phyloP scores from a whole-genome alignment of 2,329 filamentous ascomycete genomes.

The Aspergillus awamori region DNA sequence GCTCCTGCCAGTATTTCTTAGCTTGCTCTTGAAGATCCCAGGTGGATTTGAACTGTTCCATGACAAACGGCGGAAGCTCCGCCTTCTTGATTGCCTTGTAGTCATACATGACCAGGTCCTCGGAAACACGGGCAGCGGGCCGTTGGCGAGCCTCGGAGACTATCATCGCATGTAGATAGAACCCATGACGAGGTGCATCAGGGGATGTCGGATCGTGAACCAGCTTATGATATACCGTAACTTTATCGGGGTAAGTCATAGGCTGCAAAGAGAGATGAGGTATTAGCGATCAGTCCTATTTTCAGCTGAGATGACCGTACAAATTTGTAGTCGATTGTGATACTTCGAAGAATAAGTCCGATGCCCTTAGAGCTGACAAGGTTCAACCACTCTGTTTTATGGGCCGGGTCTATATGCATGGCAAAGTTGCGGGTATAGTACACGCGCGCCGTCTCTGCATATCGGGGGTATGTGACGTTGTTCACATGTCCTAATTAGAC shows the following conservation, averaged over 20 bases:
- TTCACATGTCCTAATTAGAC: conserved; percentile 71
- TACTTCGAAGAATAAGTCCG: conserved; percentile 77
- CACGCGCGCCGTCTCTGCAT: conserved; percentile 78
- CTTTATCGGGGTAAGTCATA: conserved; percentile 78
- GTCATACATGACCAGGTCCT: conserved; percentile 81
- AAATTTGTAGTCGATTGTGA: conserved; percentile 85
- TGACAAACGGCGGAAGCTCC: conserved; percentile 62
- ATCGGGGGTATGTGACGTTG: conserved; percentile 80
- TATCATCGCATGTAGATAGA: conserved; percentile 62
- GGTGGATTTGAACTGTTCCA: conserved; percentile 61
- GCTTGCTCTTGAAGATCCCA: conserved; percentile 65
- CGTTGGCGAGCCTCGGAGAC: conserved; percentile 75
- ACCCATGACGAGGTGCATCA: conserved; percentile 34
- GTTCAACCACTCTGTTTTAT: conserved; percentile 67
- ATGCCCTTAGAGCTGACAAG: conserved; percentile 67
- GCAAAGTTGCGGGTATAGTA: conserved; percentile 77
- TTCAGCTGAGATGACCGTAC: conserved; percentile 54
- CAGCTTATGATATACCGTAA: conserved; percentile 83
- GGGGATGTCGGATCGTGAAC: conserved; percentile 51
- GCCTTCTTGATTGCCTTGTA: conserved; percentile 62
- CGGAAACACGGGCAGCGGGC: conserved; percentile 71
- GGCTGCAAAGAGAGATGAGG: conserved; percentile 56
- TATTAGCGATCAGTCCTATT: conserved; percentile 10
- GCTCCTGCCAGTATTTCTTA: conserved; percentile 54
- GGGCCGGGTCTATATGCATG: conserved; percentile 60